These are phyloP conservation scores for Nicotiana attenuata DNA, from an alignment of 257 asterid genomes.

Conservation along the genomic window DNA sequence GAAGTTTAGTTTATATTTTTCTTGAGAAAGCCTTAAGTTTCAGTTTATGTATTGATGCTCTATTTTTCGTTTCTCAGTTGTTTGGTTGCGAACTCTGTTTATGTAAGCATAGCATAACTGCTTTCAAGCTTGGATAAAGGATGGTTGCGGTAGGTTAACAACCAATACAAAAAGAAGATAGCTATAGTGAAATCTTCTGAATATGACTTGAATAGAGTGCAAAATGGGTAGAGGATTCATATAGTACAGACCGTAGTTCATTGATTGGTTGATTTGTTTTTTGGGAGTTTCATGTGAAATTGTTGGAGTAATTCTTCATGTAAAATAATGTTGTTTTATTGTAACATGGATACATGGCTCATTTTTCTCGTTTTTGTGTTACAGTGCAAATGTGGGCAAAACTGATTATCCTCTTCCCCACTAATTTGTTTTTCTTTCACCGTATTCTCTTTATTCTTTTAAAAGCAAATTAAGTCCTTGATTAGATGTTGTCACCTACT, in stretches of 20 bases:
- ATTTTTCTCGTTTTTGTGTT: not conserved
- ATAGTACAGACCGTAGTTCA: not conserved
- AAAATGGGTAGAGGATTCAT: not conserved
- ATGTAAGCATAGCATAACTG: not conserved
- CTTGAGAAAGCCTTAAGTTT: not conserved
- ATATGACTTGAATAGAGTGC: not conserved
- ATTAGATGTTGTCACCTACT: not conserved
- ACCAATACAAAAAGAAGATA: not conserved
- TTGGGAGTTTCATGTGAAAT: not conserved
- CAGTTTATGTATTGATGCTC: not conserved
- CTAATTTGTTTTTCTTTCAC: not conserved
- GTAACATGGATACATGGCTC: not conserved
- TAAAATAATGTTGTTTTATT: not conserved
- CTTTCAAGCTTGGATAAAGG: not conserved
- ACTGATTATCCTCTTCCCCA: not conserved
- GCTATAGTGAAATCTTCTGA: not conserved
- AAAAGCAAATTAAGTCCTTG: not conserved
- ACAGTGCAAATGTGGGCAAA: not conserved
- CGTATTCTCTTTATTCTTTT: not conserved
- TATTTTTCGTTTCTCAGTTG: not conserved
- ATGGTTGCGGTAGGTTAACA: not conserved
- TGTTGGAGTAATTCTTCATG: not conserved
- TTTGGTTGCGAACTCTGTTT: not conserved
- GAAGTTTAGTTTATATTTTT: not conserved
- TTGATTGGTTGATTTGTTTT: not conserved